Percentiles rank a stretch among this genome's conserved stretches.
Conservation (phyloP, 176 grass and related monocot species). For the barley (Hordeum vulgare) region MorexV3_pseudomolecules_assembly NC_058522.1:240214889-240215388, state of each 20-base stretch:
- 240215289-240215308: conserved; percentile 24
- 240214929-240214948: not conserved
- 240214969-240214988: not conserved
- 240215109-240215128: not conserved
- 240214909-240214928: not conserved
- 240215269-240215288: conserved; percentile 36
- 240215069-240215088: not conserved
- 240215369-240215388: not conserved
- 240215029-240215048: conserved; percentile 7
- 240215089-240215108: not conserved
- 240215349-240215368: not conserved
- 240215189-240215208: conserved; percentile 12
- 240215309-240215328: conserved; percentile 18
- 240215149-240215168: conserved; percentile 16
- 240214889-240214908: too few species aligned
- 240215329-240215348: conserved; percentile 2
- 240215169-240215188: conserved; percentile 9
- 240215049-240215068: not conserved
- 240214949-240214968: not conserved
- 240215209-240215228: conserved; percentile 26
- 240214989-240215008: conserved; percentile 28
- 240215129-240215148: not conserved
- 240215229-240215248: conserved; percentile 32
- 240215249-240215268: conserved; percentile 49
- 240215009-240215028: conserved; percentile 26